Evolutionary conservation across 345 rosid species (phyloP).

Genomic region (Linum tenue): DNA sequence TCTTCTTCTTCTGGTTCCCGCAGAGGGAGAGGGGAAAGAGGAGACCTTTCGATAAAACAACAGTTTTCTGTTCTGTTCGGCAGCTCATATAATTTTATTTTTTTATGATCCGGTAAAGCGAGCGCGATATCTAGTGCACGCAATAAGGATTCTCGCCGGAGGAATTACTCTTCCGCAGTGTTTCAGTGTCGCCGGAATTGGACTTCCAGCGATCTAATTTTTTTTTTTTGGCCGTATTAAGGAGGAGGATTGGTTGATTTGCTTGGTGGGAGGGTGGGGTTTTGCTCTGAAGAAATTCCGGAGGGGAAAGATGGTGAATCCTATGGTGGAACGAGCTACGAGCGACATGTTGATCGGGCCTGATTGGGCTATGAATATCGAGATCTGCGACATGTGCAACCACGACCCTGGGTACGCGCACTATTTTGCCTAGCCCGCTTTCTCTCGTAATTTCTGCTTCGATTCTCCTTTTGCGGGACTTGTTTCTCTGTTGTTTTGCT

Average conservation of each 20-base stretch:
- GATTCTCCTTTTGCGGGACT: background rate
- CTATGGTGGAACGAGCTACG: constrained; percentile 97
- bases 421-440: too few species aligned
- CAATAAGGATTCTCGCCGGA: background rate
- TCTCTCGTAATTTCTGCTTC: background rate
- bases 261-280: background rate
- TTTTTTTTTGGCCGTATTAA: background rate
- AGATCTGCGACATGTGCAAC: constrained; percentile 99
- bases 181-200: background rate
- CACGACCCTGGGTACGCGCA: constrained; percentile 70
- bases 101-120: background rate
- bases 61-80: background rate
- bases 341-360: constrained; percentile 99
- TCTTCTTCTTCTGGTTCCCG: too few species aligned
- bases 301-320: constrained; percentile 65
- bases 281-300: background rate
- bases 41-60: background rate
- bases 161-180: background rate
- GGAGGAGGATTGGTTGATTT: background rate
- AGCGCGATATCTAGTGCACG: background rate
- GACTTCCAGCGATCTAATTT: background rate
- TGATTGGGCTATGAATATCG: constrained; percentile 99
- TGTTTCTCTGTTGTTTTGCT: background rate
- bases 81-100: background rate
- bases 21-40: background rate